These are phyloP conservation scores for Penicillium palitans DNA, from an alignment of 2,329 filamentous ascomycete species.

Conservation along the genomic window DNA sequence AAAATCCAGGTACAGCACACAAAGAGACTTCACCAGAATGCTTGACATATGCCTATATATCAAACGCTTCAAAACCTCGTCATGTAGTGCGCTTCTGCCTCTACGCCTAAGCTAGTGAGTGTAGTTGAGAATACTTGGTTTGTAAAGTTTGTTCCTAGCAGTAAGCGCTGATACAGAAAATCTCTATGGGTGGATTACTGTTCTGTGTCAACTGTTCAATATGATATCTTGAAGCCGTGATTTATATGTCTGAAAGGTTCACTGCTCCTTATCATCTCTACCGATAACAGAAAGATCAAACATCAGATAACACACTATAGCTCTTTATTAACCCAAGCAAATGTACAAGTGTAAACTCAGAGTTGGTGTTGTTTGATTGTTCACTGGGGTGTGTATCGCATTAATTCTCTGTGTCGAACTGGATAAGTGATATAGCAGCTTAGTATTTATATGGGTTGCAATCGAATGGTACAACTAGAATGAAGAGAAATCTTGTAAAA, in stretches of 20 bases:
- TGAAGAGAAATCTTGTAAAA: not conserved
- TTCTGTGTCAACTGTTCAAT: not conserved
- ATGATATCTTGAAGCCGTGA: no score
- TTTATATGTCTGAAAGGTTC: not conserved
- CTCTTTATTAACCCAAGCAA: not conserved
- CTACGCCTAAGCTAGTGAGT: no score
- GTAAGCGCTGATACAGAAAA: not conserved
- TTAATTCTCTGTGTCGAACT: no score
- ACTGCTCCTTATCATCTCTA: no score
- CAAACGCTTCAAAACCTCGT: not conserved
- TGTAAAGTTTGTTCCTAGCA: not conserved
- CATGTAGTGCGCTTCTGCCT: not conserved
- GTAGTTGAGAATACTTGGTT: no score
- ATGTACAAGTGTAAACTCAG: not conserved
- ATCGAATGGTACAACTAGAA: not conserved
- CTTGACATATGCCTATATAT: not conserved
- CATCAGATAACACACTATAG: rapidly evolving
- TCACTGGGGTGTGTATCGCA: not conserved
- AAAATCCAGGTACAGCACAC: not conserved
- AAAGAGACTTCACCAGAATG: no score
- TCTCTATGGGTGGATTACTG: not conserved
- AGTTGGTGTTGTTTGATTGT: not conserved
- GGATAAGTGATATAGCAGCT: not conserved
- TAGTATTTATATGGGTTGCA: not conserved
- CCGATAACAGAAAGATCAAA: not conserved